Percentiles rank a stretch among this genome's conserved stretches.
phyloP scores from a whole-genome alignment of 139 green algal genomes.

The Limnomonas spitsbergensis region DNA sequence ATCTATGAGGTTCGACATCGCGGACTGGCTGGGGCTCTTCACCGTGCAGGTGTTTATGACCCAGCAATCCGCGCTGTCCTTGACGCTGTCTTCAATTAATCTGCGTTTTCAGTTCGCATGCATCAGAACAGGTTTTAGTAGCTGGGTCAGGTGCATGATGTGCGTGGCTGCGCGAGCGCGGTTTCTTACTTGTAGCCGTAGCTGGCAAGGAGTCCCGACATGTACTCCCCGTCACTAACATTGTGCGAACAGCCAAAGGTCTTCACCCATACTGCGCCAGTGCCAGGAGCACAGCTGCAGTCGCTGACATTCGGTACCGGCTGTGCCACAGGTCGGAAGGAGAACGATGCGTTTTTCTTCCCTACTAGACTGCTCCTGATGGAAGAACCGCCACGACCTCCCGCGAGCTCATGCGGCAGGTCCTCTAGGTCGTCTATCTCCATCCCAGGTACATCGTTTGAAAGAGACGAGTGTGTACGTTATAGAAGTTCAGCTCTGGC shows the following conservation, averaged over 20 bases:
- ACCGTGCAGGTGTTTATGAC: conserved; percentile 94
- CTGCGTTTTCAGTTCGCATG: conserved; percentile 36
- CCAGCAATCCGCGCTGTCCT: conserved; percentile 71
- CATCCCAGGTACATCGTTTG: background rate
- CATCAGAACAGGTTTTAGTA: too few species aligned
- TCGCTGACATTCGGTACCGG: too few species aligned
- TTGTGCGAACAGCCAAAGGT: conserved; percentile 84
- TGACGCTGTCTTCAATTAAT: conserved; percentile 56
- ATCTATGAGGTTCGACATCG: conserved; percentile 67
- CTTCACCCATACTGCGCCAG: conserved; percentile 63
- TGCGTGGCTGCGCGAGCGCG: too few species aligned
- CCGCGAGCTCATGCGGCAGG: background rate
- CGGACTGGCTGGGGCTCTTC: conserved; percentile 76
- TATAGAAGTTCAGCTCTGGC: too few species aligned
- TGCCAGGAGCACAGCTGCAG: too few species aligned
- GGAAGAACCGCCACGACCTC: background rate
- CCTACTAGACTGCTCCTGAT: background rate
- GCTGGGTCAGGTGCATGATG: too few species aligned
- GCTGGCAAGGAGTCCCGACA: conserved; percentile 61
- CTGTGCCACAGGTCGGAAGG: background rate
- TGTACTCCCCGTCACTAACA: conserved; percentile 77
- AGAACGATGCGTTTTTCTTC: background rate
- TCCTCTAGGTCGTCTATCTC: background rate
- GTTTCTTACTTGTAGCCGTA: conserved; percentile 74
- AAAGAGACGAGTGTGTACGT: too few species aligned